Evolutionary conservation across 192 early-diverging fungal genomes (phyloP).

Genomic region (Coemansia sp.): DNA sequence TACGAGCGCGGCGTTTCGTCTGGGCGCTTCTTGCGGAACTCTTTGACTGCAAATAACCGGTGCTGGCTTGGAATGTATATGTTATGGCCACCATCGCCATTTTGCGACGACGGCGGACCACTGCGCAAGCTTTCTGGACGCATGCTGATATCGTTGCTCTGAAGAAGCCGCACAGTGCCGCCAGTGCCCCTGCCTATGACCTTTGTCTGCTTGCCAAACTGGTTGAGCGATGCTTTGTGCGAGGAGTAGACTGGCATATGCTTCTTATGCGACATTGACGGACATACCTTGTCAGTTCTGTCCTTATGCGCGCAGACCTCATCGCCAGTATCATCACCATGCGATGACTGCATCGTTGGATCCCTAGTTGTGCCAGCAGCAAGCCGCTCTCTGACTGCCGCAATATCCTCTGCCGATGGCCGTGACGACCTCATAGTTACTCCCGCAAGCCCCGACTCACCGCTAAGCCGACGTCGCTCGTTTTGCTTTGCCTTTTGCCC

Average conservation of each 20-base stretch:
- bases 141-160: constrained; percentile 38
- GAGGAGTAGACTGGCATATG: constrained; percentile 42
- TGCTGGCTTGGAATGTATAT: constrained; percentile 57
- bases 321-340: constrained; percentile 1
- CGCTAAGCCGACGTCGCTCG: neutral
- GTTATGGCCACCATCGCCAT: constrained; percentile 27
- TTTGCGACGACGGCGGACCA: constrained; percentile 45
- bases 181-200: constrained; percentile 71
- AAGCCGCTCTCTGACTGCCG: constrained; percentile 30
- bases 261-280: constrained; percentile 31
- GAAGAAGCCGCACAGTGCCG: constrained; percentile 70
- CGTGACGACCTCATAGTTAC: constrained; percentile 20
- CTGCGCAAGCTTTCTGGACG: constrained; percentile 52
- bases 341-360: constrained; percentile 12
- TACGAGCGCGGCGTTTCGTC: constrained; percentile 74
- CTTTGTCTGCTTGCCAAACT: constrained; percentile 65
- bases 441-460: constrained; percentile 27
- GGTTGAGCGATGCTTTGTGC: constrained; percentile 53
- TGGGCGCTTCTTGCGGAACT: constrained; percentile 69
- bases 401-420: constrained; percentile 27
- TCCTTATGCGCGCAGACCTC: neutral
- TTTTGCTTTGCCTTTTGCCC: neutral
- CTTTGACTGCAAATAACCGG: constrained; percentile 74
- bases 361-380: constrained; percentile 40
- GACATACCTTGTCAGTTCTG: neutral